Conservation (phyloP, 2,329 filamentous ascomycete species). For the Fusarium sp. region DNA sequence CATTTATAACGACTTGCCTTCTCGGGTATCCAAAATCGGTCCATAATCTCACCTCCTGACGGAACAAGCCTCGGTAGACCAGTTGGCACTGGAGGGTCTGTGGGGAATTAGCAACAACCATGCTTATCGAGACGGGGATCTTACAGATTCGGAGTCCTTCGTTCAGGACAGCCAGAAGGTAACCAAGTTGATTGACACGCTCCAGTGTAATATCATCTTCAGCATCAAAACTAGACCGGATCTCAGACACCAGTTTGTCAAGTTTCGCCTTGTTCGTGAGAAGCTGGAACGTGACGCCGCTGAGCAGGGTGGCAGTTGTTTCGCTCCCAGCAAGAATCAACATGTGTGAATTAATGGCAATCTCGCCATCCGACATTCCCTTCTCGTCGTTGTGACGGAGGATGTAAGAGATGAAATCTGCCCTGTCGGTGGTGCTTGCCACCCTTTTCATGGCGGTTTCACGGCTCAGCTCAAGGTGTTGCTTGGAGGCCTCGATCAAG, state of each 20-base stretch:
- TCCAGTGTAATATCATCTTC: not conserved
- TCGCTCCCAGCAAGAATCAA: slow-evolving; percentile 11
- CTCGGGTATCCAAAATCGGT: not conserved
- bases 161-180: slow-evolving; percentile 5
- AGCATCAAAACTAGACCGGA: not conserved
- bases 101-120: not conserved
- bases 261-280: not conserved
- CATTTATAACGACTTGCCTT: not conserved
- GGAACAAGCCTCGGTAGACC: slow-evolving; percentile 6
- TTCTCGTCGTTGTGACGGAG: slow-evolving; percentile 3
- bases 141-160: slow-evolving; percentile 10
- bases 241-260: not conserved
- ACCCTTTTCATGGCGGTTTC: not conserved
- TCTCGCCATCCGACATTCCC: not conserved
- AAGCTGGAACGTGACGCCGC: not conserved
- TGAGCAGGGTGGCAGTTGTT: slow-evolving; percentile 7
- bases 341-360: not conserved
- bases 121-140: not conserved
- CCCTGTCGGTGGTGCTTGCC: not conserved
- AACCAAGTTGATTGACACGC: slow-evolving; percentile 2
- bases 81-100: slow-evolving; percentile 3
- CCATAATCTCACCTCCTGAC: not conserved
- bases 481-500: not conserved
- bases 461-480: not conserved
- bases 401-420: not conserved